Conservation (phyloP, 768 basidiomycete genomes). For the Boletus rubescentipes region DNA sequence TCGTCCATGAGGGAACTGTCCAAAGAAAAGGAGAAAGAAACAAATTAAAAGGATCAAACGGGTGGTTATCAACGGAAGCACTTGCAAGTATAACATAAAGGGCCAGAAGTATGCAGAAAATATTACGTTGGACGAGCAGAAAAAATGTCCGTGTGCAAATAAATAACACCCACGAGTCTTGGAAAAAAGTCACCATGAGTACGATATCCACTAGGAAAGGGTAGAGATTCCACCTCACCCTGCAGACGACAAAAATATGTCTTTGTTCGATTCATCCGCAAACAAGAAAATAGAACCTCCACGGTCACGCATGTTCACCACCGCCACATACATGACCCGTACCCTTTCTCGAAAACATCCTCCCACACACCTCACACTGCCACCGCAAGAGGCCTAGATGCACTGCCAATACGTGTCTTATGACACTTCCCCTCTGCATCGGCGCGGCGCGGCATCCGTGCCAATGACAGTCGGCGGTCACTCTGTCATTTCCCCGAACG, state of each 20-base stretch:
- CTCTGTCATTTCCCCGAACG: slow-evolving; percentile 22
- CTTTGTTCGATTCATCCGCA: not conserved
- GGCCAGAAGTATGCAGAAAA: not conserved
- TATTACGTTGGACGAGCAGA: not conserved
- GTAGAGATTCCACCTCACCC: not conserved
- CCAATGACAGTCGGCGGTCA: slow-evolving; percentile 9
- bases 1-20: not conserved
- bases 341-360: slow-evolving; percentile 18
- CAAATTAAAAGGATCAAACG: not conserved
- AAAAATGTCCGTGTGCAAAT: not conserved
- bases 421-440: slow-evolving; percentile 23
- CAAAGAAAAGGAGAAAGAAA: not conserved
- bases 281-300: not conserved
- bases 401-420: slow-evolving; percentile 19
- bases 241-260: not conserved
- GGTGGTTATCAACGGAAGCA: too few relatives aligned
- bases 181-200: not conserved
- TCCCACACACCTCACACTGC: slow-evolving; percentile 14
- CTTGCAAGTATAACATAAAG: too few relatives aligned
- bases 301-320: not conserved
- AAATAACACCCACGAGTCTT: not conserved
- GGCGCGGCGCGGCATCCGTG: slow-evolving; percentile 10
- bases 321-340: slow-evolving; percentile 13
- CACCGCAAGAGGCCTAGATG: slow-evolving; percentile 18
- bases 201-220: not conserved